Conservation (phyloP, 495 filamentous ascomycete genomes). For the Podospora comata region DNA sequence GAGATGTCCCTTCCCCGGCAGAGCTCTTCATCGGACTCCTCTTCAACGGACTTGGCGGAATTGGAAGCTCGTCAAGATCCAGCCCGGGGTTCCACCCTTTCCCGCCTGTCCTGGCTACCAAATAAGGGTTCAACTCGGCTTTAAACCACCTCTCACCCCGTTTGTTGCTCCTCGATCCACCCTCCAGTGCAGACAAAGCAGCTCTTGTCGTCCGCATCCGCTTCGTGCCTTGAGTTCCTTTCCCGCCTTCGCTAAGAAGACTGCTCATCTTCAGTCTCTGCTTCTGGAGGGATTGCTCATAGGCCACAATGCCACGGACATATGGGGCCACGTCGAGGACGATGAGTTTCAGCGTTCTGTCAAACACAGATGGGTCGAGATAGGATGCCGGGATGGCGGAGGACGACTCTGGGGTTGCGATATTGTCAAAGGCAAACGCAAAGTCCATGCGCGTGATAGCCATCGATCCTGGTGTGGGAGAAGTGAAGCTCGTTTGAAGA, state of each 20-base stretch:
- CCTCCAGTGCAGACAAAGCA: slow-evolving; percentile 78
- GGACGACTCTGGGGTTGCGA: slow-evolving; percentile 46
- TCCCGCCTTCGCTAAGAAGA: slow-evolving; percentile 54
- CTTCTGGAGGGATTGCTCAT: slow-evolving; percentile 66
- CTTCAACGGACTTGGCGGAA: background rate
- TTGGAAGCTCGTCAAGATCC: slow-evolving; percentile 23
- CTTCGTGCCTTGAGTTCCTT: slow-evolving; percentile 52
- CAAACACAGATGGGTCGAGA: slow-evolving; percentile 63
- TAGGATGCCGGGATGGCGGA: slow-evolving; percentile 33
- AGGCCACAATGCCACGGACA: slow-evolving; percentile 71
- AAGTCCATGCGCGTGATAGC: slow-evolving; percentile 42
- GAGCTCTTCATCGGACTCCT: slow-evolving; percentile 2
- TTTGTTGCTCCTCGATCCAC: slow-evolving; percentile 66
- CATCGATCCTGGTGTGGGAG: slow-evolving; percentile 18
- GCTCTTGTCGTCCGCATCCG: slow-evolving; percentile 72
- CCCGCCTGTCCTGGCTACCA: slow-evolving; percentile 65
- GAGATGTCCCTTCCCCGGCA: slow-evolving; percentile 1
- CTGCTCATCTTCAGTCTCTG: slow-evolving; percentile 61
- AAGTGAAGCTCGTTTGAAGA: slow-evolving; percentile 31
- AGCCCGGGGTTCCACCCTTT: slow-evolving; percentile 56
- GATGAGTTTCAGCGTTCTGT: slow-evolving; percentile 61
- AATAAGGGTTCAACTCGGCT: slow-evolving; percentile 57
- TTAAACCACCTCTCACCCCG: slow-evolving; percentile 78
- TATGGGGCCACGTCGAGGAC: slow-evolving; percentile 79
- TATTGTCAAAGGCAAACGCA: slow-evolving; percentile 55